phyloP scores from a whole-genome alignment of 2,329 filamentous ascomycete genomes.

The Pezicula radicicola region DNA sequence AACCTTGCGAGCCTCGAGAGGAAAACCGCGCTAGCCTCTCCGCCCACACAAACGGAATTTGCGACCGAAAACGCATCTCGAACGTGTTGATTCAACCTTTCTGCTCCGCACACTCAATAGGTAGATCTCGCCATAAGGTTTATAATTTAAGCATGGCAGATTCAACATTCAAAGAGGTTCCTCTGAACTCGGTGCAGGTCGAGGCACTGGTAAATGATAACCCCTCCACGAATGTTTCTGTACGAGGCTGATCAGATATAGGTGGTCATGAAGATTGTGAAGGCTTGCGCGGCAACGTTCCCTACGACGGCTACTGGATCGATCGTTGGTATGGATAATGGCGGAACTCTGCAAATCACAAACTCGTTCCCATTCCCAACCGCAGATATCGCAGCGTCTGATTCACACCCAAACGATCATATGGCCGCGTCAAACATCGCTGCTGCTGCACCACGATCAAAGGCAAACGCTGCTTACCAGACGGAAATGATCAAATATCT shows the following conservation, averaged over 20 bases:
- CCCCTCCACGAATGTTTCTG: slow-evolving; percentile 26
- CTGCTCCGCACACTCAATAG: background rate
- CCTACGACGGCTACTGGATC: slow-evolving; percentile 87
- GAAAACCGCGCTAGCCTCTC: too few species aligned
- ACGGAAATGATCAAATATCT: slow-evolving; percentile 96
- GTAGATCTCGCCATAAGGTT: background rate
- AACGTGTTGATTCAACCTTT: background rate
- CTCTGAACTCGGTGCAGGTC: slow-evolving; percentile 86
- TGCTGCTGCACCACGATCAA: slow-evolving; percentile 85
- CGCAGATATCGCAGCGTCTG: slow-evolving; percentile 65
- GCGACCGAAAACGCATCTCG: background rate
- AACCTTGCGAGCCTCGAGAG: too few species aligned
- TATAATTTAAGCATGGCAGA: slow-evolving; percentile 51
- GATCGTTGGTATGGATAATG: slow-evolving; percentile 89
- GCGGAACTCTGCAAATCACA: slow-evolving; percentile 80
- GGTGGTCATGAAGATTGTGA: slow-evolving; percentile 98
- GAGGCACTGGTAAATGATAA: slow-evolving; percentile 76
- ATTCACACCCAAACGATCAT: slow-evolving; percentile 69
- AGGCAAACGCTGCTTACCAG: slow-evolving; percentile 85
- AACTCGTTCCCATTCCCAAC: slow-evolving; percentile 94
- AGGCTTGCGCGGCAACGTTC: slow-evolving; percentile 85
- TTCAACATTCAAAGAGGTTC: slow-evolving; percentile 55
- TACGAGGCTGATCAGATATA: slow-evolving; percentile 34
- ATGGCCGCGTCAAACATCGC: slow-evolving; percentile 67
- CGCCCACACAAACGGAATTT: too few species aligned